A percentile compares a stretch with the other conserved stretches of the same genome.
phyloP scores from a whole-genome alignment of 306 rosid genomes.

The Acmispon strigosus region DNA sequence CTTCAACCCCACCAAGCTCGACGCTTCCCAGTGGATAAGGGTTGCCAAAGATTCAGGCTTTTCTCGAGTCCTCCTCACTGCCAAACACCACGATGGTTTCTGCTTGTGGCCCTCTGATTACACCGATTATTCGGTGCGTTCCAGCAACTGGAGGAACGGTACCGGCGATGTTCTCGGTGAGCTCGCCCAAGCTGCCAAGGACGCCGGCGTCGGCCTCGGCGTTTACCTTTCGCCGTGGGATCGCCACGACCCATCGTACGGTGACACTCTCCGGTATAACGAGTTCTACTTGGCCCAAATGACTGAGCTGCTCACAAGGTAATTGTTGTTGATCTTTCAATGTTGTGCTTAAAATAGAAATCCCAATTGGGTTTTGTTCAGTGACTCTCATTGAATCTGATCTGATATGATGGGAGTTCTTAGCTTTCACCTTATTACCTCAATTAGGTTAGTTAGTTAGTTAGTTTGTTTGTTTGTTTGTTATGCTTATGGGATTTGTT shows the following conservation, averaged over 20 bases:
- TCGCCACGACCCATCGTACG: conserved; percentile 61
- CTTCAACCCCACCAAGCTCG: conserved; percentile 59
- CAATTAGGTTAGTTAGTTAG: not conserved
- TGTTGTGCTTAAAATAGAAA: not conserved
- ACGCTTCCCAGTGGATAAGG: conserved; percentile 74
- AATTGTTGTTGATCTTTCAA: not conserved
- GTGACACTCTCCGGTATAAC: conserved; percentile 61
- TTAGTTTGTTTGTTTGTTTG: not conserved
- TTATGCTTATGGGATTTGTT: not conserved
- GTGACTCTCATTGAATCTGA: not conserved
- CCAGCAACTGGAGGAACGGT: conserved; percentile 59
- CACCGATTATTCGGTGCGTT: conserved; percentile 66
- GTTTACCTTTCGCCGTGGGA: conserved; percentile 97
- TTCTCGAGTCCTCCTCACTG: conserved; percentile 56
- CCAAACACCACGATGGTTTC: conserved; percentile 90
- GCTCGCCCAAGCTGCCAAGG: conserved; percentile 56
- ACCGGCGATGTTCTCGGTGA: conserved; percentile 74
- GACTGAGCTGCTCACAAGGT: conserved; percentile 90
- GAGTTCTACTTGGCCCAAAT: conserved; percentile 74
- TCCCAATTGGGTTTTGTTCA: not conserved
- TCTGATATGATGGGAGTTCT: not conserved
- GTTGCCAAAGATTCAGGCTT: conserved; percentile 73
- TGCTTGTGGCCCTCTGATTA: conserved; percentile 87
- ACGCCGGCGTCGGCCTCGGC: conserved; percentile 62
- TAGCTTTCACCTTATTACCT: not conserved